Conservation (phyloP, 495 filamentous ascomycete genomes). For the Hapsidospora chrysogenum region DNA sequence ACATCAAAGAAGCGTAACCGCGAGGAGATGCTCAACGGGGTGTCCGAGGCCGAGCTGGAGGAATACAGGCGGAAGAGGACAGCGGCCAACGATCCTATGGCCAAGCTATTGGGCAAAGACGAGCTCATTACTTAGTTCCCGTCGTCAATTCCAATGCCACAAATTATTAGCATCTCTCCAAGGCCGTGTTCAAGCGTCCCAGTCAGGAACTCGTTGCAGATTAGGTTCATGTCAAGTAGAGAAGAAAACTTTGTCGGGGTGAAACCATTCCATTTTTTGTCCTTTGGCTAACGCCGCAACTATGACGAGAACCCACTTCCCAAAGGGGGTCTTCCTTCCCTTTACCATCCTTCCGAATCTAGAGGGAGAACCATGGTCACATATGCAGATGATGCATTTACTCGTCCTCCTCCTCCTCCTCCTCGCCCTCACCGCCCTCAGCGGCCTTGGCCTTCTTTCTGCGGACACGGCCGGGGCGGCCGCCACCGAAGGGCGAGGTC, state of each 20-base stretch:
- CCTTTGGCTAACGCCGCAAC: conserved; percentile 20
- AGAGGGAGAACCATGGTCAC: conserved; percentile 6
- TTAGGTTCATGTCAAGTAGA: background rate
- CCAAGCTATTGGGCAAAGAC: conserved; percentile 39
- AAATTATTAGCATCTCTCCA: too few relatives aligned
- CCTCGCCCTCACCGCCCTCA: conserved; percentile 73
- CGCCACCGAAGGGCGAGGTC: conserved; percentile 92
- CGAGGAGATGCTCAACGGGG: conserved; percentile 56
- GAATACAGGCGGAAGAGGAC: conserved; percentile 57
- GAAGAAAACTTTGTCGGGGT: background rate
- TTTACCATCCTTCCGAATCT: conserved; percentile 4
- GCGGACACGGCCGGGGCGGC: conserved; percentile 86
- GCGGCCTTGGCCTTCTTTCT: conserved; percentile 99
- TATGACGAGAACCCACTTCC: conserved; percentile 8
- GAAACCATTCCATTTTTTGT: conserved; percentile 20
- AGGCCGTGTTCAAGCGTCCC: too few relatives aligned
- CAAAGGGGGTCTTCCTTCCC: background rate
- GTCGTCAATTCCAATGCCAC: too few relatives aligned
- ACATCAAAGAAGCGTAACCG: conserved; percentile 48
- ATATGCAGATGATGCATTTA: conserved; percentile 16
- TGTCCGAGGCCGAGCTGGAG: conserved; percentile 71
- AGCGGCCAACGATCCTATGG: conserved; percentile 71
- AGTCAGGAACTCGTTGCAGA: background rate
- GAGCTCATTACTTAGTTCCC: too few relatives aligned
- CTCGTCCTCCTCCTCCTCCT: conserved; percentile 83